A percentile compares a stretch with the other conserved stretches of the same genome.
Conservation (phyloP, 202 grass and related monocot species). For the Hordeum pubiflorum region DNA sequence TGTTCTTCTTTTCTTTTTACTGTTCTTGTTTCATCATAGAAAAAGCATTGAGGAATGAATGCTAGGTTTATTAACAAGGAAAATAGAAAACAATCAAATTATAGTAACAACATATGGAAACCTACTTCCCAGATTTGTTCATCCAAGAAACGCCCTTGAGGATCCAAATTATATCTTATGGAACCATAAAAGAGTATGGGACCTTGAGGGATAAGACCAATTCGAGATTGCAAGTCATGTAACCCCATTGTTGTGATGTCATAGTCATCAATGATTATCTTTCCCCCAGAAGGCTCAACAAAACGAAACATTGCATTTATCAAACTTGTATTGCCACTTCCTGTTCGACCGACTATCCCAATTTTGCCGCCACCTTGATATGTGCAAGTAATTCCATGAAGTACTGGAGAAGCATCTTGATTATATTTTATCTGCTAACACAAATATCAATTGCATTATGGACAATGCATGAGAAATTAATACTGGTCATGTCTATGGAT, state of each 20-base stretch:
- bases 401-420: constrained; percentile 18
- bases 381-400: constrained; percentile 37
- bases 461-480: neutral
- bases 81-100: neutral
- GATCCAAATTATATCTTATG: constrained; percentile 49
- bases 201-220: constrained; percentile 51
- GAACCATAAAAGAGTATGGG: constrained; percentile 51
- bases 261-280: constrained; percentile 34
- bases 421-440: constrained; percentile 42
- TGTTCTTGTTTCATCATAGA: neutral
- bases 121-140: constrained; percentile 43
- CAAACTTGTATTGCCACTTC: constrained; percentile 23
- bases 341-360: constrained; percentile 32
- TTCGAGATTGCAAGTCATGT: constrained; percentile 33
- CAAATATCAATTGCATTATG: neutral
- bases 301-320: constrained; percentile 43
- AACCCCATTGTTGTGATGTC: constrained; percentile 34
- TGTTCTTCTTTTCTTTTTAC: neutral
- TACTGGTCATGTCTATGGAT: neutral
- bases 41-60: neutral
- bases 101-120: neutral
- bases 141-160: constrained; percentile 30
- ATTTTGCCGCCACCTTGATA: constrained; percentile 42
- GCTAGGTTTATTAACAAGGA: neutral
- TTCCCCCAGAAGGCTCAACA: constrained; percentile 38